Conservation (phyloP, 495 filamentous ascomycete species). For the Trichoderma gamsii region DNA sequence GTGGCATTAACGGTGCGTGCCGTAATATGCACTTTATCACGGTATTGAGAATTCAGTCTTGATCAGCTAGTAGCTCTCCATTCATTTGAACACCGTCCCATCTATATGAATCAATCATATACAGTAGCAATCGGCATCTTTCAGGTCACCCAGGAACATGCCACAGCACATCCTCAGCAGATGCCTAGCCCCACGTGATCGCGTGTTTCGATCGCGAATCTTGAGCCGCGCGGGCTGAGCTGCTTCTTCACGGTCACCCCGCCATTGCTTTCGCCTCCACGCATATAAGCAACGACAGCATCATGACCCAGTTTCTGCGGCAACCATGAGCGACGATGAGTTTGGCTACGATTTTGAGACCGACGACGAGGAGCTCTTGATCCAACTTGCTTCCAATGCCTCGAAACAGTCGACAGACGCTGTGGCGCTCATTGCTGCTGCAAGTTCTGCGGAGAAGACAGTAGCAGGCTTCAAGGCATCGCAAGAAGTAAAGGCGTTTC, state of each 20-base stretch:
- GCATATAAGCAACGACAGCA: background rate
- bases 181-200: background rate
- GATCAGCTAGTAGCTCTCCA: too few relatives aligned
- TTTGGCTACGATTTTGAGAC: slow-evolving; percentile 69
- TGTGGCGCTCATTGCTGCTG: background rate
- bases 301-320: slow-evolving; percentile 4
- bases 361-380: slow-evolving; percentile 47
- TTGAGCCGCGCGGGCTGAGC: background rate
- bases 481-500: background rate
- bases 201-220: background rate
- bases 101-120: background rate
- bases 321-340: slow-evolving; percentile 41
- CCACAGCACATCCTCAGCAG: background rate
- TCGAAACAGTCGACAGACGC: background rate
- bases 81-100: too few relatives aligned
- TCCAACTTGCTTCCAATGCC: slow-evolving; percentile 8
- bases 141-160: background rate
- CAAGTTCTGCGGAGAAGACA: background rate
- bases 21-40: too few relatives aligned
- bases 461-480: background rate
- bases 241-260: background rate
- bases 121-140: background rate
- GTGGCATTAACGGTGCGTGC: too few relatives aligned
- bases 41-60: too few relatives aligned
- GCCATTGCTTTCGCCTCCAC: background rate